A percentile compares a stretch with the other conserved stretches of the same genome.
Conservation (phyloP, 257 asterid species). For the Capsicum baccatum region DNA sequence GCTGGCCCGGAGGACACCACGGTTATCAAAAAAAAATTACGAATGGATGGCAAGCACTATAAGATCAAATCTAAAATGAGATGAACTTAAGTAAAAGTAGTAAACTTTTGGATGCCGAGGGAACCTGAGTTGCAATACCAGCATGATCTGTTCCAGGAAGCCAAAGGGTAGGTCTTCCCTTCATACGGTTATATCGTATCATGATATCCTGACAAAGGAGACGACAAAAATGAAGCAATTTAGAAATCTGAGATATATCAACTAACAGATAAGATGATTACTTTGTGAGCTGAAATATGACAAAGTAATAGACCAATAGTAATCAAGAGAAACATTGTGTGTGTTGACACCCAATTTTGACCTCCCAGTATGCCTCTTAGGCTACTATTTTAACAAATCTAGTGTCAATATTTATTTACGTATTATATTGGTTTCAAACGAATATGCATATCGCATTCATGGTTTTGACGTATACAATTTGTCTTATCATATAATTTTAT, state of each 20-base stretch:
- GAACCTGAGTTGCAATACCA: slow-evolving; percentile 98
- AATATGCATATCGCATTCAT: no score
- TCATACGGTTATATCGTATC: slow-evolving; percentile 94
- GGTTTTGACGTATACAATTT: no score
- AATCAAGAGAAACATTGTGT: slow-evolving; percentile 19
- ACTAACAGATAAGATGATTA: slow-evolving; percentile 10
- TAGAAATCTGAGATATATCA: slow-evolving; percentile 8
- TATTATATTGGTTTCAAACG: no score
- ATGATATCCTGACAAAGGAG: slow-evolving; percentile 75
- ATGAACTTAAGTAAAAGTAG: slow-evolving; percentile 3
- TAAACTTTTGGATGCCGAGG: slow-evolving; percentile 39
- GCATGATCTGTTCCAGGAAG: slow-evolving; percentile 99
- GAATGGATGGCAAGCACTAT: slow-evolving; percentile 9
- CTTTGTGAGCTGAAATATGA: slow-evolving; percentile 19
- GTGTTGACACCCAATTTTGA: no score
- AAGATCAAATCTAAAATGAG: not conserved
- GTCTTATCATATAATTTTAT: no score
- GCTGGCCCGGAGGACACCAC: no score
- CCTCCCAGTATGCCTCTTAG: no score
- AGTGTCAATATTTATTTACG: no score
- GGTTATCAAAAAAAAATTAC: not conserved
- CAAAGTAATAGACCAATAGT: slow-evolving; percentile 9
- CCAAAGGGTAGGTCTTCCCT: slow-evolving; percentile 96
- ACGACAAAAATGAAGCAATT: not conserved
- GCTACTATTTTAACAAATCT: no score